Base-by-base conservation (phyloP, 768 basidiomycete species). In the Rhodotorula taiwanensis region DNA sequence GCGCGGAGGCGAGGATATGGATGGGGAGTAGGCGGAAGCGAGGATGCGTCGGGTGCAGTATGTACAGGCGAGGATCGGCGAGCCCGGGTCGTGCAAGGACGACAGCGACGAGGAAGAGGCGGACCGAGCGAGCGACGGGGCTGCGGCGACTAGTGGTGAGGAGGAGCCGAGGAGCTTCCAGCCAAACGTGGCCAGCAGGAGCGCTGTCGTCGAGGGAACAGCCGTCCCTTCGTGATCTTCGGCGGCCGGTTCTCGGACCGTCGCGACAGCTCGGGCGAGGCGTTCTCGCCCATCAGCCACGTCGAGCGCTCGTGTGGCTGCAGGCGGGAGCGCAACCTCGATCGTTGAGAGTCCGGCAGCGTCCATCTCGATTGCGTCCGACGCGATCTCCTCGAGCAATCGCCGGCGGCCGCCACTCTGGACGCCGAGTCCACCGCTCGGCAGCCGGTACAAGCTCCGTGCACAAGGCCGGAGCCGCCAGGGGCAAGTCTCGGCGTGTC, bases 401-500 rank as follows among this genome's bases (percentile, higher is more conserved):
- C 33, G 49, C 52, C 51, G 33, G 41, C 64, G 30, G 44, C 55
- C 55, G 11, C 55, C 64, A 27, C 48, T 20, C 30, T 28, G 23
- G 8, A 63, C 55, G 16, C 62, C 62, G 23, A 63, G 23, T 27
- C 62, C 62, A 0, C 54, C 58, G 0, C 54, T 52, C 18, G 44
- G 20, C 13, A 66, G 36, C 15, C 45, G 33, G 34, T 66, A 66
- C 7, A 66, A 27, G 7, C 55, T 28, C 39, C 52, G 27, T 30
- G 50, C 51, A 25, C 55, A 53, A 5, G 64, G 64, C 52, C 64
- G 51, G 59, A 61, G 43, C 44, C 55, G 36, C 64, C 64, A 66
- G 6, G 64, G 64, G 34, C 64, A 66, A 11, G 36, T 58, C 44
- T 43, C 36, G 25, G 53, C 44, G 30, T 66, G 64, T 9, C 34